phyloP scores from a whole-genome alignment of 495 filamentous ascomycete species.

The Aspergillus sparsus region DNA sequence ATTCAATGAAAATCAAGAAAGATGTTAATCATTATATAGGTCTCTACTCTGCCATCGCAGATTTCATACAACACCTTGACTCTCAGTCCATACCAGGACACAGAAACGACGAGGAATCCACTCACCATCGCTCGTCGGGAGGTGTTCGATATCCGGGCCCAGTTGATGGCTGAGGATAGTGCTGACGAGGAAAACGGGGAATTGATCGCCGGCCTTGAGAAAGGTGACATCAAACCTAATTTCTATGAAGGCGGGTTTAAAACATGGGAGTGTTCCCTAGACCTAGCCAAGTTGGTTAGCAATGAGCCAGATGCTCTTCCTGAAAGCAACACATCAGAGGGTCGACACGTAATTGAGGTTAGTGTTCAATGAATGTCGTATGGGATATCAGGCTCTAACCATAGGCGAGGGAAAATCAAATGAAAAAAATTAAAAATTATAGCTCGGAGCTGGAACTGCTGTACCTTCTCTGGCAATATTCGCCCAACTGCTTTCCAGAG shows the following conservation, averaged over 20 bases:
- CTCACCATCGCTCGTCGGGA: constrained; percentile 74
- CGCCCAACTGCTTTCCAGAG: constrained; percentile 59
- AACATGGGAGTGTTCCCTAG: constrained; percentile 94
- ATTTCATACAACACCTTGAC: constrained; percentile 69
- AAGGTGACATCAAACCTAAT: constrained; percentile 82
- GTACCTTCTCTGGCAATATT: constrained; percentile 80
- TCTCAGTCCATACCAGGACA: constrained; percentile 51
- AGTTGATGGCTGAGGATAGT: constrained; percentile 87
- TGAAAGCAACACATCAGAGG: constrained; percentile 33
- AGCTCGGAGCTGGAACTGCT: constrained; percentile 92
- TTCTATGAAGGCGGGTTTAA: constrained; percentile 99
- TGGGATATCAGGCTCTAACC: background rate
- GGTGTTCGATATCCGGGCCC: constrained; percentile 89
- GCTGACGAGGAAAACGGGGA: constrained; percentile 45
- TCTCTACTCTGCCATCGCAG: constrained; percentile 72
- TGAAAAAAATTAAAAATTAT: background rate
- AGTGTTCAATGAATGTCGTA: constrained; percentile 22
- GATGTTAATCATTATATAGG: constrained; percentile 50
- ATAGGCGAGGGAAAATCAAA: background rate
- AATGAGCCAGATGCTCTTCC: constrained; percentile 16
- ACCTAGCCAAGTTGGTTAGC: constrained; percentile 68
- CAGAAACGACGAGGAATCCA: constrained; percentile 25
- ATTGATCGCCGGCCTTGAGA: constrained; percentile 60
- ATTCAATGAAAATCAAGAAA: constrained; percentile 13
- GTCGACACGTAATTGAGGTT: constrained; percentile 75